These are phyloP conservation scores for Bruguiera gymnorhiza DNA, from an alignment of 345 rosid genomes.

Conservation along the genomic window DNA sequence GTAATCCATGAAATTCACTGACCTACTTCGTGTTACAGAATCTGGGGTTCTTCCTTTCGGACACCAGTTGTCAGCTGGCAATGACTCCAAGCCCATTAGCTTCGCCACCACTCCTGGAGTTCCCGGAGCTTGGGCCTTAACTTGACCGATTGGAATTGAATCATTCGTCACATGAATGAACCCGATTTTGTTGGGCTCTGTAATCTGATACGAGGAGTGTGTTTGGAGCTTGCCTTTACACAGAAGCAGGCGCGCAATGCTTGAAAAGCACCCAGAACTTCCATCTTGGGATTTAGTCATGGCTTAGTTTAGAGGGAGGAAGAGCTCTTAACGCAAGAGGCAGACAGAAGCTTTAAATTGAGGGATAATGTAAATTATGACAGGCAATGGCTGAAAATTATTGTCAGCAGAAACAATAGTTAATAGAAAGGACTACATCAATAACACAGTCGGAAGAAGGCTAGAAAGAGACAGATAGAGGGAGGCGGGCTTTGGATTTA, in stretches of 20 bases:
- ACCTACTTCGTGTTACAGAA: conserved; percentile 60
- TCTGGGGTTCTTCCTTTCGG: conserved; percentile 39
- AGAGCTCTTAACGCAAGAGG: background rate
- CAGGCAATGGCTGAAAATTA: conserved; percentile 1
- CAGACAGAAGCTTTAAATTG: background rate
- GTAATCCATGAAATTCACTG: conserved; percentile 89
- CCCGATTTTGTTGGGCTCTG: conserved; percentile 24
- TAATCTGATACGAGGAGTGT: conserved; percentile 50
- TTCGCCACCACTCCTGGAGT: conserved; percentile 72
- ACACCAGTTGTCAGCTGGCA: conserved; percentile 46
- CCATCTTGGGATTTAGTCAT: conserved; percentile 36
- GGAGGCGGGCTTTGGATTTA: conserved; percentile 32
- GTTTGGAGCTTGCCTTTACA: conserved; percentile 71
- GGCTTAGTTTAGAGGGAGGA: background rate
- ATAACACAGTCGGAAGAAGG: background rate
- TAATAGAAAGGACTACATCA: background rate
- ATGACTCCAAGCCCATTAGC: conserved; percentile 76
- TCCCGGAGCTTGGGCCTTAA: conserved; percentile 18
- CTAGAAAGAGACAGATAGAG: background rate
- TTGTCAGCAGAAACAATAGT: conserved; percentile 1
- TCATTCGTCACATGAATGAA: conserved; percentile 24
- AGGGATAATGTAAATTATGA: background rate
- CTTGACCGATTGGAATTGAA: background rate
- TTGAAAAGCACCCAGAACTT: conserved; percentile 62
- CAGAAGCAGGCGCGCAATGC: conserved; percentile 51